Evolutionary conservation across 148 eudicot species (phyloP), one percentile per base, ranked within the genome.

Genomic region (Cornus florida): DNA sequence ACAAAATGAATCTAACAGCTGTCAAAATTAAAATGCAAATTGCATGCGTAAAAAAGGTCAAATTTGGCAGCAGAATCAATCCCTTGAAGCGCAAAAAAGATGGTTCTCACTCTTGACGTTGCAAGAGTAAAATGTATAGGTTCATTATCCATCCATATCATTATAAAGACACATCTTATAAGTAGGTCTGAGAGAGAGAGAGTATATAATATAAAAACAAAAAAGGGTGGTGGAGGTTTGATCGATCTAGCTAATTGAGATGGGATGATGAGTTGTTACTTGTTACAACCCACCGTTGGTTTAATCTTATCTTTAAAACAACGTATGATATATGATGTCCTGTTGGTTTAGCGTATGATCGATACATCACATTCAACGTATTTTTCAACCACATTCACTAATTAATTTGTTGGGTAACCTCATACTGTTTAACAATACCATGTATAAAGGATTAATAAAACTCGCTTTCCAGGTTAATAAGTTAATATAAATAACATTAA

Each of bases 251-350:
- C 68, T 75, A 19, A 2, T 5, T n/a, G 12, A 4, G n/a, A 8
- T 5, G 64, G 4, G 7, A 56, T 67, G 71, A 56, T 39, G 77
- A 75, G 86, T 39, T 70, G 79, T 72, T 70, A 67, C 76, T 12
- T 56, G 28, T 28, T 28, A 28, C 28, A 0, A 84, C 82, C 84
- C 82, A 81, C 81, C 74, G 82, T 82, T 67, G 53, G 84, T 72
- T 73, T 81, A 70, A 72, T 78, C 81, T 75, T 84, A 74, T 60
- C 67, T 75, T 78, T 72, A 50, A 82, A 84, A 84, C 76, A 70
- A 78, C 69, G 35, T 38, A 78, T 41, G 28, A 57, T 78, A 28
- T 28, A 75, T 75, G 28, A 67, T 78, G 76, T 33, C 65, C 50
- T 24, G 32, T 32, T 64, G 20, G 57, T 50, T 66, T 69, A 62